Base-by-base conservation (phyloP, 2,329 filamentous ascomycete genomes). In the Tolypocladium cylindrosporum region DNA sequence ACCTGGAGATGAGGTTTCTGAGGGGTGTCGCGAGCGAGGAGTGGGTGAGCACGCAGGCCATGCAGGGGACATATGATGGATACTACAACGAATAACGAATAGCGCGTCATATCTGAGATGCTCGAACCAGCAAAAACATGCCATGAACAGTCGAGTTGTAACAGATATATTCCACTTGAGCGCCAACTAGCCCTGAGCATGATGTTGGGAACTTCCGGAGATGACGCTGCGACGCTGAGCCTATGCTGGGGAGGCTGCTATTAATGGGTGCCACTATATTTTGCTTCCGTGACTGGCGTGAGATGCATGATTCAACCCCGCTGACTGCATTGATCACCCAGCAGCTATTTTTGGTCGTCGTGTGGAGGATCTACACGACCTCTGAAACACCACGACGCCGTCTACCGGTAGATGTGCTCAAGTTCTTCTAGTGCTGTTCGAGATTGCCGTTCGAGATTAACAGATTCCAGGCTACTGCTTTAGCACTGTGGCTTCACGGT, bases 1-100 rank as follows among this genome's bases (percentile, higher is more conserved):
- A 75, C 19, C 70, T 91, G 60, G 80, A 80, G 65, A 78, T 71
- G 64, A 78, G 84, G 57, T 86, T 85, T 66, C 68, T 74, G 61
- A 77, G 69, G 57, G 81, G 82, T 1, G 66, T 87, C 60, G 81
- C 80, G 21, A 83, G 76, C 62, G 81, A 85, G 67, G 83, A 86
- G 66, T 87, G 77, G 75, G 78, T 87, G 55, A 83, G 80, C 65
- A 86, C 84, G 16, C 84, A 87, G 71, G 78, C 80, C 57, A 77
- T 84, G 65, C 75, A 79, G 63, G 83, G 83, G 4, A 72, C 70
- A n/a, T 84, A 83, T 65, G 78, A 84, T 62, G 76, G 75, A 50
- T 77, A 79, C 63, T 81, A 79, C 68, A 80, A 82, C 58, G 78
- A 81, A 13, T 61, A 19, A 57, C 19, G 14, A 31, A 14, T 19